Percentiles rank a stretch among this genome's conserved stretches.
These are phyloP conservation scores for Gossypium raimondii DNA, from an alignment of 345 rosid species.

Conservation along the genomic window DNA sequence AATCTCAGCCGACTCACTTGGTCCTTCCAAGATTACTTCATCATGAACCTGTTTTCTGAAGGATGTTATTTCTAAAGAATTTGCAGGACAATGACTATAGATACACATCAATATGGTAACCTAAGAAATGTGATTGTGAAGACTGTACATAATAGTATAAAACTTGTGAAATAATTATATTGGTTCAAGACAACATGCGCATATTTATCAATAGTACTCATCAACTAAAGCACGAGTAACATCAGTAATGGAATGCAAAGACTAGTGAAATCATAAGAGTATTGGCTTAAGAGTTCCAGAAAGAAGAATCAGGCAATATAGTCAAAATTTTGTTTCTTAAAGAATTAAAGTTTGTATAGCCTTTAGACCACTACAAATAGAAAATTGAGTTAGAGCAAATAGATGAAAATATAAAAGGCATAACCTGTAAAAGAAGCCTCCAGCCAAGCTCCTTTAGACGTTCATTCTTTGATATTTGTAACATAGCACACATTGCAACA, in stretches of 20 bases:
- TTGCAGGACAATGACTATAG: not conserved
- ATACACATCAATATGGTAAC: not conserved
- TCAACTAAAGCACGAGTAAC: no score
- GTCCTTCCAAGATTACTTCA: constrained; percentile 98
- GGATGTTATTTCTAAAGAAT: constrained; percentile 16
- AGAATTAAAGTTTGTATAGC: not conserved
- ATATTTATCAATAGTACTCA: no score
- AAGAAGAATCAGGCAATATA: no score
- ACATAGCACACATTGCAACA: constrained; percentile 97
- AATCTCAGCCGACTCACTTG: constrained; percentile 70
- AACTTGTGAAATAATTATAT: not conserved
- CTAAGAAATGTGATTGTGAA: not conserved
- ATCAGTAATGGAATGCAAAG: not conserved
- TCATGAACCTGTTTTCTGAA: constrained; percentile 70
- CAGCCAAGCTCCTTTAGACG: constrained; percentile 72
- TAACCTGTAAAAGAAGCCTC: constrained; percentile 88
- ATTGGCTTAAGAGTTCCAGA: no score
- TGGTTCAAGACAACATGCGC: not conserved
- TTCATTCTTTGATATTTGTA: constrained; percentile 62
- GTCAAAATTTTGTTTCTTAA: not conserved
- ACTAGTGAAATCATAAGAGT: not conserved
- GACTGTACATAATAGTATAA: not conserved
- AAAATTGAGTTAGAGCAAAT: not conserved
- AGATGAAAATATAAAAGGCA: not conserved
- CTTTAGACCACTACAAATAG: not conserved